Base-by-base conservation (phyloP, 2,329 filamentous ascomycete genomes). In the Botrytis cinerea region DNA sequence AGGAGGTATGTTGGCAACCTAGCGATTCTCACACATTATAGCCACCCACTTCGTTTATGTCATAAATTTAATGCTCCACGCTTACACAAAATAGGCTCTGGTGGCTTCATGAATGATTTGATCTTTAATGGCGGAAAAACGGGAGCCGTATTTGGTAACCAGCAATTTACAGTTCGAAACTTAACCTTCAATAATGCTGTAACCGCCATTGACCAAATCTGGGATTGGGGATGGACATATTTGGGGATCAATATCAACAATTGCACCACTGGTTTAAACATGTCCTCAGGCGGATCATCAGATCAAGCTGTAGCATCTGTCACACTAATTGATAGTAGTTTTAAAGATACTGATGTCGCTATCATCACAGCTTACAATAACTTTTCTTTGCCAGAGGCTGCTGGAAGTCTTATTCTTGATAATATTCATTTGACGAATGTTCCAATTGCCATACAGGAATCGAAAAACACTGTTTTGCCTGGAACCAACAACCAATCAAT, bases 91-190 rank as follows among this genome's bases (percentile, higher is more conserved):
- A 43, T 83, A 76, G 75, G 85, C 45, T 89, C 87, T 70, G 89
- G 87, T 73, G 88, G 88, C 46, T 90, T 88, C 79, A 84, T 91
- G 80, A 85, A 83, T 59, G 89, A 91, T 76, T 80, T 90, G 9
- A 82, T 82, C 63, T 91, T 91, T 82, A 86, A 86, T 61, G 90
- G 90, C 69, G 90, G 91, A 43, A 83, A 84, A 14, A 85, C 88
- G 72, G 89, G 90, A 64, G 86, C 85, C 66, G 87, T 87, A 78
- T 82, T 90, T 73, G 90, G 90, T 40, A 90, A 86, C 74, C 90
- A 93, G 82, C 90, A 92, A 78, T 90, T 87, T 75, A 91, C 88
- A 0, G 87, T 86, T 74, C 84, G 85, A 16, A 88, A 89, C 75
- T 76, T 91, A 45, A 84, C 81, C 0, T 75, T 77, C 51, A 83